A percentile compares a stretch with the other conserved stretches of the same genome.
Evolutionary conservation across 495 filamentous ascomycete genomes (phyloP).

Genomic region (Talaromyces adpressus): DNA sequence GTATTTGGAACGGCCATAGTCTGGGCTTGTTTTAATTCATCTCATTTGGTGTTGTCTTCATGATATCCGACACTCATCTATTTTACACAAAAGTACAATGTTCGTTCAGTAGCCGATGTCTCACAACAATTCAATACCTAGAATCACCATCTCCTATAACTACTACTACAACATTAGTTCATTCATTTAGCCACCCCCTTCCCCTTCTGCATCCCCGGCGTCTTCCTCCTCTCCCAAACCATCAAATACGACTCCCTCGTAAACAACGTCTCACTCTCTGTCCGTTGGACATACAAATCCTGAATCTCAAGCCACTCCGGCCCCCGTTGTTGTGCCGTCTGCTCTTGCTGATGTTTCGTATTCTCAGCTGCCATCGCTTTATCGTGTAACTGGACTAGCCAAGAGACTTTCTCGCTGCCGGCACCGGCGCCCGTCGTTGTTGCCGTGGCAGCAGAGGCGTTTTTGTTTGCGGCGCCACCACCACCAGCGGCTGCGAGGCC

Average conservation of each 20-base stretch:
- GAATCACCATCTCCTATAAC: background rate
- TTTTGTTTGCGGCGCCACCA: constrained; percentile 33
- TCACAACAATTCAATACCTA: background rate
- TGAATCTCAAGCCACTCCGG: constrained; percentile 89
- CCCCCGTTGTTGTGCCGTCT: constrained; percentile 20
- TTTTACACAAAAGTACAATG: background rate
- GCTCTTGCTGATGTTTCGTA: constrained; percentile 20
- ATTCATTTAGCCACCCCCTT: constrained; percentile 20
- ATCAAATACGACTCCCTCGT: constrained; percentile 91
- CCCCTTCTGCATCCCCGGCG: constrained; percentile 36
- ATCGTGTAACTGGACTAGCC: constrained; percentile 53
- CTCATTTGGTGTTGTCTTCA: background rate
- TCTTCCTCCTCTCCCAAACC: constrained; percentile 86
- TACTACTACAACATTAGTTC: background rate
- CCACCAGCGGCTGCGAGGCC: constrained; percentile 71
- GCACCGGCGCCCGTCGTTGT: constrained; percentile 18
- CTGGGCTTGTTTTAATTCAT: background rate
- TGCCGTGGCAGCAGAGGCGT: constrained; percentile 23
- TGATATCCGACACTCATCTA: background rate
- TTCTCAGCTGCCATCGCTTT: constrained; percentile 39
- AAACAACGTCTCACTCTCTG: constrained; percentile 79
- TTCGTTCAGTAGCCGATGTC: background rate
- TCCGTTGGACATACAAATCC: constrained; percentile 86
- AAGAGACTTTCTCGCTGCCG: constrained; percentile 44
- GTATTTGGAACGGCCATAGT: no score